phyloP scores from a whole-genome alignment of 1,139 yeast species.

The Arxiozyma heterogenica region DNA sequence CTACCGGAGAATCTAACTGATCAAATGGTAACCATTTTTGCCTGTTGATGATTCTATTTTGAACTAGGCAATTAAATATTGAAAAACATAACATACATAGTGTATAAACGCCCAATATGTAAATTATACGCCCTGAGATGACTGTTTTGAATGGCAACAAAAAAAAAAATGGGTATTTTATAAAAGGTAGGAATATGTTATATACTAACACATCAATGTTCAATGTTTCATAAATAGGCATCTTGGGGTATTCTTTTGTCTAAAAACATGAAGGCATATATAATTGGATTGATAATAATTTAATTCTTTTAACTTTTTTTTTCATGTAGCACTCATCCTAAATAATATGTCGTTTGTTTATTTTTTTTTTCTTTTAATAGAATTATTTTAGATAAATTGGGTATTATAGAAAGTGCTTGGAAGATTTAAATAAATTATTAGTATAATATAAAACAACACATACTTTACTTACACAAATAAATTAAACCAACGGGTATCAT shows the following conservation, averaged over 20 bases:
- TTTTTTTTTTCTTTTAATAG: too few relatives aligned
- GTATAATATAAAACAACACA: neutral
- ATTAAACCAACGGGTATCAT: too few relatives aligned
- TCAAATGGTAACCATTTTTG: neutral
- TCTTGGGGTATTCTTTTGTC: neutral
- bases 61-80: neutral
- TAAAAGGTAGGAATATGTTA: conserved; percentile 13
- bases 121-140: conserved; percentile 1
- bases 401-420: neutral
- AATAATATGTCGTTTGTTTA: too few relatives aligned
- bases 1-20: conserved; percentile 4
- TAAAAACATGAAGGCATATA: neutral
- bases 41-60: neutral
- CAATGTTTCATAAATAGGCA: conserved; percentile 4
- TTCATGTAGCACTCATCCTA: neutral
- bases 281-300: too few relatives aligned
- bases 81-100: neutral
- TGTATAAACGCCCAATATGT: neutral
- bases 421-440: neutral
- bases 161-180: conserved; percentile 14
- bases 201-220: conserved; percentile 12
- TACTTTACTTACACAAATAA: too few relatives aligned
- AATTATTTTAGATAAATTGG: too few relatives aligned
- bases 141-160: conserved; percentile 5
- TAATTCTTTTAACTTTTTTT: too few relatives aligned